Evolutionary conservation across 1,284 basidiomycete species (phyloP), one percentile per base, ranked within the genome.

Genomic region (Fistulinella cinereoalba): DNA sequence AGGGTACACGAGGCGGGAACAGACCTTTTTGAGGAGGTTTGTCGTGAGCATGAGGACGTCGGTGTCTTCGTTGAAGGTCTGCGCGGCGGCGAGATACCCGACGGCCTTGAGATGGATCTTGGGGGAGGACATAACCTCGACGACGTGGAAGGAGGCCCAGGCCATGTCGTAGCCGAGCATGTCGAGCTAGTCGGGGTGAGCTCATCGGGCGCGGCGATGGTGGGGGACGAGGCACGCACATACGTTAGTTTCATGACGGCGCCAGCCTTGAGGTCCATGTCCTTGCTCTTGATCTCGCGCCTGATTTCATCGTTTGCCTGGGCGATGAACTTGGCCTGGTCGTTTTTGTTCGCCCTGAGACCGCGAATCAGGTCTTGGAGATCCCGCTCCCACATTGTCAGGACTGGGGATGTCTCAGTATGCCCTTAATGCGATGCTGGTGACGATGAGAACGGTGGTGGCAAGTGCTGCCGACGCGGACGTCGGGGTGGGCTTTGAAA

Each of bases 21-120:
- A 51, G 51, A 92, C 94, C 81, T 99, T 99, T 77, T 99, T 98
- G 60, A 99, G 77, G 24, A 96, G 76, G 69, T 99, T 99, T 9
- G 97, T 97, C 0, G 96, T 97, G 37, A 99, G 80, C 77, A 99
- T 97, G 19, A 98, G 82, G 31, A 99, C 96, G 58, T 99, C 96
- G 0, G 95, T 98, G 51, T 97, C 92, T 53, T 92, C 82, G 24
- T 86, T 80, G 66, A 99, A 99, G 1, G 93, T 95, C 67, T 97
- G 92, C 0, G 82, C 77, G 1, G 97, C 95, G 1, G 91, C 97
- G 13, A 99, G 83, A 70, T 99, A 99, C 13, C 97, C 97, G 37
- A 98, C 87, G 33, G 85, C 85, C 75, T 99, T 99, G 56, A 97
- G 77, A 69, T 98, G 93, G 57, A 88, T 85, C 59, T 85, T 85